Conservation (phyloP, 2,329 filamentous ascomycete species). For the Colletotrichum trifolii region DNA sequence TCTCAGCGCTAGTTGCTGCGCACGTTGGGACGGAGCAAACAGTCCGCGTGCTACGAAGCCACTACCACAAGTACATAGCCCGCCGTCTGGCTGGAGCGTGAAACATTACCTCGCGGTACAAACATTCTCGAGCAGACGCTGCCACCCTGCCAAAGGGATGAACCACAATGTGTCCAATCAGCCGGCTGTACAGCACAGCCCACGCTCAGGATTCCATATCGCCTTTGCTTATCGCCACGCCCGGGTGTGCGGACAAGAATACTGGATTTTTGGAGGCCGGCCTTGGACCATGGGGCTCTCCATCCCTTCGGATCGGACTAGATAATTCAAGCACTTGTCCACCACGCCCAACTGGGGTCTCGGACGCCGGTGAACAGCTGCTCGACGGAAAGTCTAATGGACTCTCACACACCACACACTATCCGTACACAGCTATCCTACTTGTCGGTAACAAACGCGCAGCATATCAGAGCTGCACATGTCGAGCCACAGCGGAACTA, state of each 20-base stretch:
- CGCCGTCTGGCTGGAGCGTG: constrained; percentile 9
- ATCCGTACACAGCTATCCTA: neutral
- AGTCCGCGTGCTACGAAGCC: constrained; percentile 13
- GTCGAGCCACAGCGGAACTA: constrained; percentile 16
- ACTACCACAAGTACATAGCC: too few species aligned
- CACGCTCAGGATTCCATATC: neutral
- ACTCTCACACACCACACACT: too few species aligned
- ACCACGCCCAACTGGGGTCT: too few species aligned
- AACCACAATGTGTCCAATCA: constrained; percentile 27
- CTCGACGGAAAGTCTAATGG: too few species aligned
- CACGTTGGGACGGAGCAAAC: constrained; percentile 21
- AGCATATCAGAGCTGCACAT: neutral
- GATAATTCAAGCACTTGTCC: neutral
- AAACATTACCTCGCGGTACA: constrained; percentile 27
- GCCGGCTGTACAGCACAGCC: neutral
- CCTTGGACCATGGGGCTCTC: neutral
- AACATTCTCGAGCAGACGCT: neutral
- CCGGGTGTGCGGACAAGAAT: neutral
- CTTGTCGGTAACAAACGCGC: too few species aligned
- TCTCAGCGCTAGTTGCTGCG: neutral
- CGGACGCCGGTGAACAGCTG: too few species aligned
- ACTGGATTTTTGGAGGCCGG: too few species aligned
- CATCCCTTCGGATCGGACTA: neutral
- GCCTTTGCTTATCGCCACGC: neutral
- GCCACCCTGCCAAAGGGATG: constrained; percentile 15